Evolutionary conservation across 139 green algal genomes (phyloP).

Genomic region (Chloropicon primus): DNA sequence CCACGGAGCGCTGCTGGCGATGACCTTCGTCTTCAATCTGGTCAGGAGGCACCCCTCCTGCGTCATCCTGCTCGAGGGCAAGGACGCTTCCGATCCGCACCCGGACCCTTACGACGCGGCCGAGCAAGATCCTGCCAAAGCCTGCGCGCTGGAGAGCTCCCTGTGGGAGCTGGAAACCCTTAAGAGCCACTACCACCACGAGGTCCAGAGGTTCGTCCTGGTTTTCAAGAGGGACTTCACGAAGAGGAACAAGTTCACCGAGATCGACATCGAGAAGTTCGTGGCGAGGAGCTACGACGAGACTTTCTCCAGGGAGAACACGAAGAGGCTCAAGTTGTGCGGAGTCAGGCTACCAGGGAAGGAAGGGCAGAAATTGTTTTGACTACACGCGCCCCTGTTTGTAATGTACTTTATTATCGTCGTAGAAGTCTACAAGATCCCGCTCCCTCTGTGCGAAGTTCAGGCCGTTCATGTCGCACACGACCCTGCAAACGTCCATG

Average conservation of each 20-base stretch:
- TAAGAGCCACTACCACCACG: constrained; percentile 60
- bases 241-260: constrained; percentile 53
- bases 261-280: constrained; percentile 53
- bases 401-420: neutral
- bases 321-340: neutral
- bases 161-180: constrained; percentile 88
- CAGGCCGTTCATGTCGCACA: neutral
- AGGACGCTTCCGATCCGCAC: constrained; percentile 3
- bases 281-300: neutral
- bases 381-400: neutral
- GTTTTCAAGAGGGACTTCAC: constrained; percentile 75
- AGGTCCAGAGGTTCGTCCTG: constrained; percentile 44
- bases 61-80: constrained; percentile 65
- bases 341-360: neutral
- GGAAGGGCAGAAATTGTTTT: neutral
- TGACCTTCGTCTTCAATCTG: constrained; percentile 92
- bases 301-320: neutral
- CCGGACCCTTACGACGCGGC: constrained; percentile 39
- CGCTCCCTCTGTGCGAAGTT: neutral
- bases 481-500: neutral
- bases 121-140: constrained; percentile 51
- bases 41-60: constrained; percentile 77
- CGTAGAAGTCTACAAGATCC: neutral
- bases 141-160: constrained; percentile 67
- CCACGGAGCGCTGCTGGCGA: constrained; percentile 48